Base-by-base conservation (phyloP, 768 basidiomycete genomes). In the Inosperma sp. region DNA sequence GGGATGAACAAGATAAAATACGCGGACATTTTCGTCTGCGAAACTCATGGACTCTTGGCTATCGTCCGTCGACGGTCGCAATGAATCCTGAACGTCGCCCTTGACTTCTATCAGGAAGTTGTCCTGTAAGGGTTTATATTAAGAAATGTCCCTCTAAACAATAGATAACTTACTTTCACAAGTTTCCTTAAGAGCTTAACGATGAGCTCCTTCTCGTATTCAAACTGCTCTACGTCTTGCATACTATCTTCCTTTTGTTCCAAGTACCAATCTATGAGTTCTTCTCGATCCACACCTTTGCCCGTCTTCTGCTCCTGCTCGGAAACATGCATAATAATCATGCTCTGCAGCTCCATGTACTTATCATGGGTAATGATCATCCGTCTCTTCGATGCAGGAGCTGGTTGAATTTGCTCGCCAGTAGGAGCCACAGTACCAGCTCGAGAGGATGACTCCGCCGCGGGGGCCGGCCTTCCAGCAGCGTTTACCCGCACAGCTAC, bases 341-440 rank as follows among this genome's bases (percentile, higher is more conserved):
- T 74, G 61, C 84, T 88, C 72, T 93, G 93, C 58, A 98, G 77
- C 35, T 83, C 80, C 69, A 93, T 83, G 69, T 93, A 99, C 66
- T 89, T 84, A 77, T 98, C 95, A 67, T 97, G 93, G 4, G 94
- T 91, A 70, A 99, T 97, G 56, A 88, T 75, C 83, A 95, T 86
- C 59, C 91, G 83, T 64, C 77, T 74, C 68, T 79, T 89, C 39
- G 81, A 74, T 22, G 43, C 65, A 13, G 68, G 61, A 14, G 67
- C 61, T 26, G 70, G 60, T 43, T 63, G 59, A 16, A 36, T 34
- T 5, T 56, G 57, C 7, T 56, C 58, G 43, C 53, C 54, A 4
- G 41, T 68, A 19, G 73, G 70, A n/a, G 64, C 67, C 27, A 66
- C 61, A 37, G 71, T 71, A 22, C 61, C 67, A 7, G 67, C 68